A percentile compares a stretch with the other conserved stretches of the same genome.
These are phyloP conservation scores for Shiraia sp. DNA, from an alignment of 2,329 filamentous ascomycete species.

Conservation along the genomic window DNA sequence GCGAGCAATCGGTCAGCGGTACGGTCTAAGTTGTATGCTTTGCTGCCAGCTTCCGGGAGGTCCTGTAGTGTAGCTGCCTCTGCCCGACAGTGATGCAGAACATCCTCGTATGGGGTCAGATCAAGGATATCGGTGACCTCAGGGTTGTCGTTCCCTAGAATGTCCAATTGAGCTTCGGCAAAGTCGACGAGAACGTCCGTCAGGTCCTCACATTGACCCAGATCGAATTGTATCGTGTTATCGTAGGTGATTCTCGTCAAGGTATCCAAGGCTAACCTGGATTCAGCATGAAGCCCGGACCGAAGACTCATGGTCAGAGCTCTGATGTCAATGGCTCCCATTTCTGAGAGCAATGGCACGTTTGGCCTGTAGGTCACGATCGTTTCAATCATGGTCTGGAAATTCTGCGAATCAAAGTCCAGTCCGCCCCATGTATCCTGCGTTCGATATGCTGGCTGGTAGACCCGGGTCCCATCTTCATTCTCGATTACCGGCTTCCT, in stretches of 20 bases:
- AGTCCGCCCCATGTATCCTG: conserved; percentile 36
- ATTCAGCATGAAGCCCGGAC: conserved; percentile 85
- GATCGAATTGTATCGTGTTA: conserved; percentile 35
- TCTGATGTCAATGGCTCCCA: conserved; percentile 88
- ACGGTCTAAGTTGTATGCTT: conserved; percentile 79
- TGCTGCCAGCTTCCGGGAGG: conserved; percentile 72
- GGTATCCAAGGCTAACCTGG: conserved; percentile 86
- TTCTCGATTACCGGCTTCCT: conserved; percentile 32
- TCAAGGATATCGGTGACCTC: conserved; percentile 87
- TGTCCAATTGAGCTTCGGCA: conserved; percentile 83
- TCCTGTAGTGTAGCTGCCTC: conserved; percentile 76
- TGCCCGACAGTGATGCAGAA: conserved; percentile 74
- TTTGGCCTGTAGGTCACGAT: conserved; percentile 73
- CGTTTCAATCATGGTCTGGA: conserved; percentile 72
- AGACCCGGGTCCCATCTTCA: conserved; percentile 33
- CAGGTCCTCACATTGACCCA: conserved; percentile 68
- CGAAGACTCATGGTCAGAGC: conserved; percentile 88
- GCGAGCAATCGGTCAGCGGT: conserved; percentile 87
- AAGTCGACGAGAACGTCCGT: conserved; percentile 88
- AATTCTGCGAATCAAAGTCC: conserved; percentile 56
- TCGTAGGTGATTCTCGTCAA: conserved; percentile 69
- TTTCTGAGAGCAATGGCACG: conserved; percentile 72
- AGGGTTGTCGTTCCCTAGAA: conserved; percentile 79
- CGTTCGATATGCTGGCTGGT: conserved; percentile 33
- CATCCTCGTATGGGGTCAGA: conserved; percentile 83